phyloP scores from a whole-genome alignment of 202 grass and related monocot species.

The Carex arenaria region DNA sequence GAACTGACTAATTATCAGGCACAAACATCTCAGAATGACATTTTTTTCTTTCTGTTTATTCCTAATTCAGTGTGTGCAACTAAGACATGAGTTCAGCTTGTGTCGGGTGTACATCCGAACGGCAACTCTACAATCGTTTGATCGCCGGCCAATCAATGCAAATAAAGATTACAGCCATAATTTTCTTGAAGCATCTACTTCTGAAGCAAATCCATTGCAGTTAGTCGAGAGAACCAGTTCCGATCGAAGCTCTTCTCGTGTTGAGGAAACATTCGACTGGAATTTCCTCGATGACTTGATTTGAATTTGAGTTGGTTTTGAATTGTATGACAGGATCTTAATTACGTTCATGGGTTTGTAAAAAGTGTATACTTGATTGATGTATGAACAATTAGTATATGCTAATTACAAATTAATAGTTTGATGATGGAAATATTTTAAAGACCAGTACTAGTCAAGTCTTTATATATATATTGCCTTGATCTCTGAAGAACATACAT shows the following conservation, averaged over 20 bases:
- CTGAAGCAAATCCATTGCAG: background rate
- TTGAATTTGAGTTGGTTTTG: constrained; percentile 3
- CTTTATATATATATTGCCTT: background rate
- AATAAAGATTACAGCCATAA: background rate
- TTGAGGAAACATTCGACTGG: constrained; percentile 32
- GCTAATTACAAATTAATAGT: background rate
- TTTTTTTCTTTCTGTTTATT: background rate
- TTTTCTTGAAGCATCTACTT: background rate
- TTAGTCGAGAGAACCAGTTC: background rate
- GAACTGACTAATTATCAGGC: background rate
- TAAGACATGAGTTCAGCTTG: constrained; percentile 48
- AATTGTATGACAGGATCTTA: background rate
- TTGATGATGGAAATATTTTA: background rate
- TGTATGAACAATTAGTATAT: background rate
- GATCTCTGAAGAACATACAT: background rate
- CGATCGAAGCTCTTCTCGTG: constrained; percentile 11
- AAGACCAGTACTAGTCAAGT: background rate
- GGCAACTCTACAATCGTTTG: constrained; percentile 43
- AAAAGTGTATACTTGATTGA: background rate
- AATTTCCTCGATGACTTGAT: background rate
- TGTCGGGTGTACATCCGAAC: constrained; percentile 51
- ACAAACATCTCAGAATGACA: background rate
- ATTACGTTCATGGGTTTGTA: background rate
- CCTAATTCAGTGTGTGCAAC: constrained; percentile 11
- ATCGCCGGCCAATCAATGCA: constrained; percentile 37